These are phyloP conservation scores for Suhomyces taliae DNA, from an alignment of 1,139 yeast genomes.

Conservation along the genomic window DNA sequence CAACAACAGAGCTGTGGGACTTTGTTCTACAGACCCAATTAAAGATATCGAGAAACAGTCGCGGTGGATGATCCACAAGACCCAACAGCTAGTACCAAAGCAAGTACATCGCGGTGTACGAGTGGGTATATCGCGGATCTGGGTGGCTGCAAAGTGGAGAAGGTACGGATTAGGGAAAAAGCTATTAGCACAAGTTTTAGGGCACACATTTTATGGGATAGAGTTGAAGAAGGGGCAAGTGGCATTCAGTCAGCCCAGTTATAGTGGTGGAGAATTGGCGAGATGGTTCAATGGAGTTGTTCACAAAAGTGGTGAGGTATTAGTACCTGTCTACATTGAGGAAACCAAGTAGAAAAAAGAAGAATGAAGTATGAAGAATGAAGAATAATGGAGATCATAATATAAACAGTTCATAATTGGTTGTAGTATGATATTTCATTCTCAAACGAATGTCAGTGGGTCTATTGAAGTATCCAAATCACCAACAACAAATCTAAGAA, in stretches of 20 bases:
- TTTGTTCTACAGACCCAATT: conserved; percentile 48
- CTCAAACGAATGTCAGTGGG: too few species aligned
- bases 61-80: conserved; percentile 50
- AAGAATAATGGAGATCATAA: too few species aligned
- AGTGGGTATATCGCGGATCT: conserved; percentile 65
- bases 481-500: too few species aligned
- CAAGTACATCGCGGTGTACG: conserved; percentile 29
- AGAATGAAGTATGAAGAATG: too few species aligned
- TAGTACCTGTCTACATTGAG: conserved; percentile 54
- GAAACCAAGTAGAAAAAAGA: background rate
- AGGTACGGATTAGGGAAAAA: conserved; percentile 48
- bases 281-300: conserved; percentile 46
- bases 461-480: background rate
- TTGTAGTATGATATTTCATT: too few species aligned
- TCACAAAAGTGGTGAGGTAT: conserved; percentile 50
- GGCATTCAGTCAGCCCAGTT: conserved; percentile 75
- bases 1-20: conserved; percentile 48
- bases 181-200: conserved; percentile 43
- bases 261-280: conserved; percentile 59
- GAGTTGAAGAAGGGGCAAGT: conserved; percentile 40
- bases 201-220: conserved; percentile 54
- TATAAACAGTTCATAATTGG: background rate
- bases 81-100: conserved; percentile 36
- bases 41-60: conserved; percentile 21
- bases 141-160: conserved; percentile 58